Evolutionary conservation across 768 basidiomycete species (phyloP).

Genomic region (Infundibulicybe gibba): DNA sequence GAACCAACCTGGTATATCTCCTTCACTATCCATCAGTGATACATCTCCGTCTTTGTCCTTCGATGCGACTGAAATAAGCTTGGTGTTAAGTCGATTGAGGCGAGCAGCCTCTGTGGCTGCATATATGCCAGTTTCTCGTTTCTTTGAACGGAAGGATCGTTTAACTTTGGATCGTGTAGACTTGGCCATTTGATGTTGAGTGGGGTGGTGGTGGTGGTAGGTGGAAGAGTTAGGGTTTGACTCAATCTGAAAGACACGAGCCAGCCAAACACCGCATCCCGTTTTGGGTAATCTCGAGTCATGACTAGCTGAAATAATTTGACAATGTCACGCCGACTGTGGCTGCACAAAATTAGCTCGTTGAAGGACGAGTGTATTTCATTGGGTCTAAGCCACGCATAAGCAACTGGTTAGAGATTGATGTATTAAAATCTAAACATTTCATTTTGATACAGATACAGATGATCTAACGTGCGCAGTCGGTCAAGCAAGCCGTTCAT

Average conservation of each 20-base stretch:
- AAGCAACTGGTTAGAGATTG: too few relatives aligned
- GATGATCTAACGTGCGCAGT: too few relatives aligned
- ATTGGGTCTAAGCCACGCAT: too few relatives aligned
- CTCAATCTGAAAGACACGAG: neutral
- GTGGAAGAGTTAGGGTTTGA: constrained; percentile 8
- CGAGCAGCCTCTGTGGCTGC: constrained; percentile 78
- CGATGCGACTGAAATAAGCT: constrained; percentile 49
- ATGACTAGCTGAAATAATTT: too few relatives aligned
- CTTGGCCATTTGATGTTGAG: constrained; percentile 61
- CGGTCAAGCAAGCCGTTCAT: too few relatives aligned
- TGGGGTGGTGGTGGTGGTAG: constrained; percentile 15
- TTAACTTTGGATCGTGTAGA: constrained; percentile 81
- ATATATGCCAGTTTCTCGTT: constrained; percentile 71
- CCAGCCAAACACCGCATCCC: too few relatives aligned
- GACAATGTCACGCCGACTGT: too few relatives aligned
- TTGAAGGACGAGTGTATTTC: too few relatives aligned
- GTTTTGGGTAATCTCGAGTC: too few relatives aligned
- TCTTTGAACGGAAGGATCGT: constrained; percentile 72
- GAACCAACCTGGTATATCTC: constrained; percentile 63
- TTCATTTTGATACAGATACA: too few relatives aligned
- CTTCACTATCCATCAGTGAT: constrained; percentile 26
- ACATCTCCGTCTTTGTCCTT: constrained; percentile 33
- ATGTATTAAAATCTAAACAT: too few relatives aligned
- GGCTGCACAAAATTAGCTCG: too few relatives aligned
- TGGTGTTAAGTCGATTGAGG: constrained; percentile 65